A percentile compares a stretch with the other conserved stretches of the same genome.
These are phyloP conservation scores for Rhodotorula babjevae DNA, from an alignment of 768 basidiomycete genomes.

Conservation along the genomic window DNA sequence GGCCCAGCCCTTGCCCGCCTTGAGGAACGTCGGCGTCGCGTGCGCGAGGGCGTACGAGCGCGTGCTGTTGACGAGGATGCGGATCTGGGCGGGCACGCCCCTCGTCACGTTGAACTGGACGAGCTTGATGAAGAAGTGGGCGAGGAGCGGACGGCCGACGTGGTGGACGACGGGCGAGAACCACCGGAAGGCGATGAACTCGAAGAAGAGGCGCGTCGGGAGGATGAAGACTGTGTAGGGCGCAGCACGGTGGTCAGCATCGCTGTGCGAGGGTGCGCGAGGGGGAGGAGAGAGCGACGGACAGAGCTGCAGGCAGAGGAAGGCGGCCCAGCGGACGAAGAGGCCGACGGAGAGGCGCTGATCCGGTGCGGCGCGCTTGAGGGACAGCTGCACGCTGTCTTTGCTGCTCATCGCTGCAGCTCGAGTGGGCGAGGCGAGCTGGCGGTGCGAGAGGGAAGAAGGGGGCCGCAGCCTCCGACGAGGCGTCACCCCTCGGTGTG, in stretches of 20 bases:
- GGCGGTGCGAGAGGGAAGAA: not conserved
- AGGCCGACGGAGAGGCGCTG: constrained; percentile 12
- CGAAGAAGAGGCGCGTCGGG: constrained; percentile 6
- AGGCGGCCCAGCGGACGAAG: not conserved
- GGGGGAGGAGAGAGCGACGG: not conserved
- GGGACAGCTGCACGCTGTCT: not conserved
- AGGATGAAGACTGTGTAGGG: constrained; percentile 10
- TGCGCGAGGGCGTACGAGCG: constrained; percentile 11
- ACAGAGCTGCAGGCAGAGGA: constrained; percentile 1
- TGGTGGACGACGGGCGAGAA: constrained; percentile 5
- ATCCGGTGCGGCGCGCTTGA: constrained; percentile 5
- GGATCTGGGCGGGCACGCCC: constrained; percentile 5
- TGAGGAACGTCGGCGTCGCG: not conserved
- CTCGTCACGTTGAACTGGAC: constrained; percentile 11
- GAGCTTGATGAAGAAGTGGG: constrained; percentile 5
- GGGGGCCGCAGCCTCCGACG: no score
- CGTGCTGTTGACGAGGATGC: constrained; percentile 12
- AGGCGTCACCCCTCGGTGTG: no score
- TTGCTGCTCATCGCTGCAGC: not conserved
- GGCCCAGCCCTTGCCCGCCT: constrained; percentile 8
- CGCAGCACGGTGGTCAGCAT: not conserved
- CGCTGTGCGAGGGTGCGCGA: not conserved
- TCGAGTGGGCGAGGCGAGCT: not conserved
- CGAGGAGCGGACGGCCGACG: not conserved
- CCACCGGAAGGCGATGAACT: constrained; percentile 3